Conservation (phyloP, 2,329 filamentous ascomycete species). For the Xylaria sp. region DNA sequence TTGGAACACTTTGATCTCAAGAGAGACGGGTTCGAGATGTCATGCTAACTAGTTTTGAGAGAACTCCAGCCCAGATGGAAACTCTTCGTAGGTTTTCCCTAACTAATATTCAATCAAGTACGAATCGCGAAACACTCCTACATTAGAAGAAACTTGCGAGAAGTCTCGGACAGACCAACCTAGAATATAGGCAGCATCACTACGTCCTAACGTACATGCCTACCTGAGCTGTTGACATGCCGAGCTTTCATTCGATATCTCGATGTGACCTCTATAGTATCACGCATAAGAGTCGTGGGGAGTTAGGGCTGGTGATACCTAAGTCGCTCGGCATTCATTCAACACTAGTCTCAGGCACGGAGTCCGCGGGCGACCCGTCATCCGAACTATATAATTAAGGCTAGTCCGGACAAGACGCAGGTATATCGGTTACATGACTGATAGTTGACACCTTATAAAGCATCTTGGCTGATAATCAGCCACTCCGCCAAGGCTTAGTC, state of each 20-base stretch:
- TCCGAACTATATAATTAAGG: background rate
- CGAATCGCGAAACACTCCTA: no score
- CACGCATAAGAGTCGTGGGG: background rate
- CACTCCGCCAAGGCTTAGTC: slow-evolving; percentile 18
- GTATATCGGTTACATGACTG: no score
- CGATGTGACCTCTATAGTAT: background rate
- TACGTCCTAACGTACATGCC: no score
- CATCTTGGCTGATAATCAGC: background rate
- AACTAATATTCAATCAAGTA: no score
- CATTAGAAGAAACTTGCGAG: no score
- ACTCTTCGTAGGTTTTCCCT: no score
- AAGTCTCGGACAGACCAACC: no score
- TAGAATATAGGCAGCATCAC: no score
- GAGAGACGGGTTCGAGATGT: slow-evolving; percentile 18
- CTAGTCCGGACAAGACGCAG: background rate
- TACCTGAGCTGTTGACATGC: no score
- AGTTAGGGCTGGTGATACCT: background rate
- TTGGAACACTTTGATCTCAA: slow-evolving; percentile 19
- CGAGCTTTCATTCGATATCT: no score
- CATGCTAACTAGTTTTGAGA: background rate
- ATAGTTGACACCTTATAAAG: no score
- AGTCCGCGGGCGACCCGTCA: background rate
- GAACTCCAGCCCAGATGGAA: background rate
- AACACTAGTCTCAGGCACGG: background rate
- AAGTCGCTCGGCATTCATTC: background rate